Percentiles rank a stretch among this genome's conserved stretches.
phyloP scores from a whole-genome alignment of 1,139 yeast species.

The Suhomyces anneliseae region DNA sequence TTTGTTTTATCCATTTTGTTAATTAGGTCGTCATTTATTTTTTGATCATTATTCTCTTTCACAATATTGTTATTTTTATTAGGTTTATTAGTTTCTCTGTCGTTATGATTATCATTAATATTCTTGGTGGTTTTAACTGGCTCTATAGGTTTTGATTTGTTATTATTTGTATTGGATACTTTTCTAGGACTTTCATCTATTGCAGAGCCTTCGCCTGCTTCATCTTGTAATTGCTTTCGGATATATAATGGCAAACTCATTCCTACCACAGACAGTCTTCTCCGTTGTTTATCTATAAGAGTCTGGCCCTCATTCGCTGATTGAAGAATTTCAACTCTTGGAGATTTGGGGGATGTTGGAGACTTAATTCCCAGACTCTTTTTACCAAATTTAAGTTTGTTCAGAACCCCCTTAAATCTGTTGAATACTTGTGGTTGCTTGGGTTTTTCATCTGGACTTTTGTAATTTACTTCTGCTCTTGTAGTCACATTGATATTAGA shows the following conservation, averaged over 20 bases:
- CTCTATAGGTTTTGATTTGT: no score
- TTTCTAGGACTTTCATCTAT: neutral
- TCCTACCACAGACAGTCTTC: slow-evolving; percentile 40
- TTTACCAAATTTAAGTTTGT: slow-evolving; percentile 1
- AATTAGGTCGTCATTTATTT: neutral
- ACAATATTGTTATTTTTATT: neutral
- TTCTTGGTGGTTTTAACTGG: neutral
- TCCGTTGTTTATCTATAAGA: slow-evolving; percentile 4
- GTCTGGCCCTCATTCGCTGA: neutral
- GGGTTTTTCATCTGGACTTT: neutral
- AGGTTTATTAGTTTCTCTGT: neutral
- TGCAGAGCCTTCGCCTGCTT: slow-evolving; percentile 4
- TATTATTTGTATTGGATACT: no score
- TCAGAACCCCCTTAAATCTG: slow-evolving; percentile 14
- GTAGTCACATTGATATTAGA: slow-evolving; percentile 39
- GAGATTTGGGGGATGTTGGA: neutral
- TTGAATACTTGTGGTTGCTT: slow-evolving; percentile 14
- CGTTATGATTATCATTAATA: neutral
- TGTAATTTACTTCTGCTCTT: slow-evolving; percentile 23
- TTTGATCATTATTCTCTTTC: neutral
- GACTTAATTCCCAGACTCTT: neutral
- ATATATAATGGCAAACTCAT: slow-evolving; percentile 43
- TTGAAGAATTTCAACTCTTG: neutral
- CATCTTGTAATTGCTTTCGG: slow-evolving; percentile 27
- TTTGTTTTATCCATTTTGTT: no score